Percentiles rank a stretch among this genome's conserved stretches.
phyloP scores from a whole-genome alignment of 2,329 filamentous ascomycete genomes.

The Neopestalotiopsis clavispora region DNA sequence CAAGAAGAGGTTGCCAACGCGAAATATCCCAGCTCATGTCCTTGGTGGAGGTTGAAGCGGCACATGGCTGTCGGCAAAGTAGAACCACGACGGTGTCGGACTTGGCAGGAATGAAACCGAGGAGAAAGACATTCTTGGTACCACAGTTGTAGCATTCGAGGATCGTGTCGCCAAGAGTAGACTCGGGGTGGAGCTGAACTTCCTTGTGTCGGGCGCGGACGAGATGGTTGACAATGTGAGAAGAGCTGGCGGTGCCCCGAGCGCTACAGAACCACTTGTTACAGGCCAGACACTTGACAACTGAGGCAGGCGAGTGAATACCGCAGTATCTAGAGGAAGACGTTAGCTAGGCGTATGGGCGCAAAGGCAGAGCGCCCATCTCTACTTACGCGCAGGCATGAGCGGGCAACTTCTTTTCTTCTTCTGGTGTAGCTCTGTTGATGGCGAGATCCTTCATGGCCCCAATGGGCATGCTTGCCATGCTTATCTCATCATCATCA shows the following conservation, averaged over 20 bases:
- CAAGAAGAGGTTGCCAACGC: conserved; percentile 95
- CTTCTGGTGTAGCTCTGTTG: conserved; percentile 59
- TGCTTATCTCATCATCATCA: conserved; percentile 80
- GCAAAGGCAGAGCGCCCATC: conserved; percentile 13
- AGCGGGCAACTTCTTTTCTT: conserved; percentile 87
- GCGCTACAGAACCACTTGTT: conserved; percentile 99
- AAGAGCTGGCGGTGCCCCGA: conserved; percentile 93
- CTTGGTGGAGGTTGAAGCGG: conserved; percentile 91
- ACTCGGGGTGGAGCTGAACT: conserved; percentile 93
- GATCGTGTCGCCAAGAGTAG: conserved; percentile 91
- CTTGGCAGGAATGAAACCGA: conserved; percentile 98
- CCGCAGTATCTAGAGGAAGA: conserved; percentile 77
- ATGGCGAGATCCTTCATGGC: conserved; percentile 70
- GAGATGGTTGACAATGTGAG: conserved; percentile 97
- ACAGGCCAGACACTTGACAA: conserved; percentile 94
- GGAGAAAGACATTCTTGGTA: conserved; percentile 97
- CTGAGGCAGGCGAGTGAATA: conserved; percentile 92
- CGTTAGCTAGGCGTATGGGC: conserved; percentile 20
- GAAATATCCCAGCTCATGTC: conserved; percentile 99
- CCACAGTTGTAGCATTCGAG: conserved; percentile 99
- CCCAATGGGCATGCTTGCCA: conserved; percentile 82
- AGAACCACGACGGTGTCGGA: conserved; percentile 98
- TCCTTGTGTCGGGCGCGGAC: conserved; percentile 98
- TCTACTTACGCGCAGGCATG: conserved; percentile 93
- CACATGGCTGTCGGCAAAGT: conserved; percentile 94